Percentiles rank a stretch among this genome's conserved stretches.
phyloP scores from a whole-genome alignment of 306 rosid species.

The Oxytropis ochrocephala region DNA sequence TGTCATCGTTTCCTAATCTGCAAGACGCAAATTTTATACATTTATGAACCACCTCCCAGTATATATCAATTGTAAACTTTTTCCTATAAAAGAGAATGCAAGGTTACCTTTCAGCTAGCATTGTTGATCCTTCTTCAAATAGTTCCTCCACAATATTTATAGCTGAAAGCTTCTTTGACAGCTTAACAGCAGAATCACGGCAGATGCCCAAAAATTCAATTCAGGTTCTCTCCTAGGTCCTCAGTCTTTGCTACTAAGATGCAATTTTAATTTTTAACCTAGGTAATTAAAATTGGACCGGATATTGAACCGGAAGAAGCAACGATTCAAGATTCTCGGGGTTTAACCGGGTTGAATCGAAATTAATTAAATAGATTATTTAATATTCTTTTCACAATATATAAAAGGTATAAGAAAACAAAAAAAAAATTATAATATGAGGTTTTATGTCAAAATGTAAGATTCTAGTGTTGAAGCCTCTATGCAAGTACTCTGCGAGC shows the following conservation, averaged over 20 bases:
- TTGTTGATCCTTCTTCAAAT: conserved; percentile 95
- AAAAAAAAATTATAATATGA: conserved; percentile 5
- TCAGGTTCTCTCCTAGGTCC: conserved; percentile 9
- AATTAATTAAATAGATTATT: no score
- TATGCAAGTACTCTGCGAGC: conserved; percentile 30
- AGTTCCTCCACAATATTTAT: conserved; percentile 79
- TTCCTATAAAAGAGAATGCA: background rate
- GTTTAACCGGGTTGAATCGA: no score
- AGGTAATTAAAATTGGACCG: no score
- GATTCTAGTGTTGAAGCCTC: conserved; percentile 29
- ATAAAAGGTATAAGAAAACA: no score
- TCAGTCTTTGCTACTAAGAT: conserved; percentile 14
- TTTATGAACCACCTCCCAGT: background rate
- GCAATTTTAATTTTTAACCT: no score
- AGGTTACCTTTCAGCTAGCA: conserved; percentile 94
- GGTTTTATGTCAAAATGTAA: conserved; percentile 27
- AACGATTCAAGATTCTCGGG: no score
- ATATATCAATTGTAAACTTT: background rate
- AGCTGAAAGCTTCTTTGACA: conserved; percentile 80
- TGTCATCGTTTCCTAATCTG: conserved; percentile 84
- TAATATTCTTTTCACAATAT: no score
- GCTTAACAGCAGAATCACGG: conserved; percentile 47
- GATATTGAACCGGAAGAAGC: no score
- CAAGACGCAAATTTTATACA: conserved; percentile 10
- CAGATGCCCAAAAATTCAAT: conserved; percentile 20